Percentiles rank a stretch among this genome's conserved stretches.
Evolutionary conservation across 768 basidiomycete species (phyloP).

Genomic region (Chalciporus sphaerocephalus): DNA sequence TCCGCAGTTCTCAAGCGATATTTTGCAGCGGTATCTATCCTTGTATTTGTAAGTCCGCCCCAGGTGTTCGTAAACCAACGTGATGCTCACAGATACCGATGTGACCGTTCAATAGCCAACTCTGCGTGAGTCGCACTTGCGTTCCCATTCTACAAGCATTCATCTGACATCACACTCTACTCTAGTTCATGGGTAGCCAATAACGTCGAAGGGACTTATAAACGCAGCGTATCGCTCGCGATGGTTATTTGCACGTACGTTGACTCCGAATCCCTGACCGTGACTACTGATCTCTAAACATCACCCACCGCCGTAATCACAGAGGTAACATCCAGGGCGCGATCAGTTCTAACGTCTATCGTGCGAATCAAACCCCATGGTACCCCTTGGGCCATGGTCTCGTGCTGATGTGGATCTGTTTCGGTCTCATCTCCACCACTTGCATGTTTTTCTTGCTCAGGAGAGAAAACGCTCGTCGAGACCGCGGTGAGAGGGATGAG

Average conservation of each 20-base stretch:
- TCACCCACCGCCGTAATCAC: not conserved
- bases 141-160: not conserved
- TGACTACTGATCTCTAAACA: not conserved
- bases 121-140: conserved; percentile 41
- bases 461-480: conserved; percentile 61
- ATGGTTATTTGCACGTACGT: conserved; percentile 65
- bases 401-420: conserved; percentile 66
- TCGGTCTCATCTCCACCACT: conserved; percentile 52
- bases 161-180: conserved; percentile 5
- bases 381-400: conserved; percentile 59
- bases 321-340: conserved; percentile 74
- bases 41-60: conserved; percentile 51
- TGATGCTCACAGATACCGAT: not conserved
- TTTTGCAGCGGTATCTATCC: conserved; percentile 64
- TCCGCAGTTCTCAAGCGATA: not conserved
- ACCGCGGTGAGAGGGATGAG: conserved; percentile 66
- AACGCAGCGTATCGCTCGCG: conserved; percentile 65
- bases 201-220: conserved; percentile 73
- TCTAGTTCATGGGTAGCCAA: conserved; percentile 60
- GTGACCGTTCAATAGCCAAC: conserved; percentile 41
- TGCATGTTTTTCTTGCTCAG: conserved; percentile 41
- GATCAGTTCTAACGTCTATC: conserved; percentile 77
- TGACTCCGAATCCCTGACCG: not conserved
- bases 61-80: not conserved
- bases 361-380: conserved; percentile 61